Percentiles rank a stretch among this genome's conserved stretches.
Conservation (phyloP, 345 rosid genomes). For the Erucastrum elatum region DNA sequence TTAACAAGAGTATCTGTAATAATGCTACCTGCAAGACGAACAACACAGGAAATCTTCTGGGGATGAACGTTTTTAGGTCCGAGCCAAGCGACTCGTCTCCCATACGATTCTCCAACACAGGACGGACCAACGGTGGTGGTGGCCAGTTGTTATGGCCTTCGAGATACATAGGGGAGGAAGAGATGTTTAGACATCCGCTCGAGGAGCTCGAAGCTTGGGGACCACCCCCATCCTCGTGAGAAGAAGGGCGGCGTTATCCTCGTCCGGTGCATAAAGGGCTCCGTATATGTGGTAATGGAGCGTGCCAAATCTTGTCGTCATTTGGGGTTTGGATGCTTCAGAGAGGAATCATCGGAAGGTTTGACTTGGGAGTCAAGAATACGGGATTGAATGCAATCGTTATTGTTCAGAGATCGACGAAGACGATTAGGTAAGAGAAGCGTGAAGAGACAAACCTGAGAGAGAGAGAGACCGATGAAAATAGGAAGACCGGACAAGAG, state of each 20-base stretch:
- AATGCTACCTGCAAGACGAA: conserved; percentile 83
- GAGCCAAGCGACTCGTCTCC: conserved; percentile 91
- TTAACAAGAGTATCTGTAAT: not conserved
- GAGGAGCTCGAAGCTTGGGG: conserved; percentile 76
- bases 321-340: conserved; percentile 38
- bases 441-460: not conserved
- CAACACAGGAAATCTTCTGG: conserved; percentile 88
- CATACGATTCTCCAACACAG: conserved; percentile 83
- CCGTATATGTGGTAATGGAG: conserved; percentile 90
- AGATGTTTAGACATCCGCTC: conserved; percentile 71
- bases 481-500: not conserved
- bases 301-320: conserved; percentile 78
- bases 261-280: conserved; percentile 77
- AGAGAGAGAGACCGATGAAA: not conserved
- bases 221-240: conserved; percentile 95
- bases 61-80: conserved; percentile 69
- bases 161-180: conserved; percentile 59
- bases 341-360: not conserved
- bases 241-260: conserved; percentile 80
- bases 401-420: not conserved
- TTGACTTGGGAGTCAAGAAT: conserved; percentile 22
- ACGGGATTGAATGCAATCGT: conserved; percentile 12
- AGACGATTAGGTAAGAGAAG: not conserved
- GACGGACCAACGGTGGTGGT: conserved; percentile 58
- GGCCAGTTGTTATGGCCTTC: conserved; percentile 67